Percentiles rank a stretch among this genome's conserved stretches.
These are phyloP conservation scores for Dryas drummondii DNA, from an alignment of 306 rosid species.

Conservation along the genomic window DNA sequence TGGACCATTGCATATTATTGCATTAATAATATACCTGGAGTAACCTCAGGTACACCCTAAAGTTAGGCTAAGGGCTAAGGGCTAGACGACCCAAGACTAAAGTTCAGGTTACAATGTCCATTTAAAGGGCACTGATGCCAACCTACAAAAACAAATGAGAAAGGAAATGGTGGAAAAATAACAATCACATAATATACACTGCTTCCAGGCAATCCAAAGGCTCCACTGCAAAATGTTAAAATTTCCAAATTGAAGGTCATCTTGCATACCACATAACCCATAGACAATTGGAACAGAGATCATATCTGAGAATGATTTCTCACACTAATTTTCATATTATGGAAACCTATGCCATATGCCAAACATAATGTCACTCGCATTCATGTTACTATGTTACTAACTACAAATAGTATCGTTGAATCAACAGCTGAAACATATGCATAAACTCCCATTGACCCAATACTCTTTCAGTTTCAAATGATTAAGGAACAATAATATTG, in stretches of 20 bases:
- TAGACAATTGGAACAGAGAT: background rate
- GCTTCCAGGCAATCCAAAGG: background rate
- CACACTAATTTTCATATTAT: background rate
- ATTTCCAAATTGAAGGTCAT: background rate
- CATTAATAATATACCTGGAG: background rate
- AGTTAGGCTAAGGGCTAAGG: background rate
- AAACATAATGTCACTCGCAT: background rate
- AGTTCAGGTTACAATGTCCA: background rate
- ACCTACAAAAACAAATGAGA: background rate
- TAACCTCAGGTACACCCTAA: too few relatives aligned
- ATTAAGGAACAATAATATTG: background rate
- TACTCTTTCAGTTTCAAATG: background rate
- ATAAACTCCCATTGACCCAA: background rate
- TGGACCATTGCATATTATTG: background rate
- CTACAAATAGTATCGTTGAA: background rate
- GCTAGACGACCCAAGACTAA: background rate
- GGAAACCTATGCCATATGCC: background rate
- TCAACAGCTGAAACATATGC: background rate
- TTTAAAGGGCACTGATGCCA: background rate
- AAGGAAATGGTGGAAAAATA: background rate
- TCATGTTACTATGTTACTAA: background rate
- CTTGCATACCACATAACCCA: background rate
- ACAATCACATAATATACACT: background rate
- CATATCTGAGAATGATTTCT: background rate
- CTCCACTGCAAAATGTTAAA: background rate